A percentile compares a stretch with the other conserved stretches of the same genome.
Evolutionary conservation across 2,329 filamentous ascomycete species (phyloP).

Genomic region (Thermothelomyces thermophilus): DNA sequence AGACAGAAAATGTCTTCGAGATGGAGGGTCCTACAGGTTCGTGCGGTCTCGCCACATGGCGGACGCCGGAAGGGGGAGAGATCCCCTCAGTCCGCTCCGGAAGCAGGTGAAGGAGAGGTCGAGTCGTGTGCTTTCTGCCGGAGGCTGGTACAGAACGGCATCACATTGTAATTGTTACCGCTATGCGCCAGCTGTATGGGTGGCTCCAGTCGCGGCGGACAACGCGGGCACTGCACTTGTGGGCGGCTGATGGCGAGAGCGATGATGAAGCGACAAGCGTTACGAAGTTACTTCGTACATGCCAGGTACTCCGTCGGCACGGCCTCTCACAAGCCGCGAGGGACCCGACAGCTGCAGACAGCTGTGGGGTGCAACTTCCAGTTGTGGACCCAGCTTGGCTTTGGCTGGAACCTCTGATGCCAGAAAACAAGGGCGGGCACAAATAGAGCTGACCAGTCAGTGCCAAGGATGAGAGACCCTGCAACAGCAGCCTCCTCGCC

Average conservation of each 20-base stretch:
- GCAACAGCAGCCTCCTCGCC: conserved; percentile 8
- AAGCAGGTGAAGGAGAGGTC: conserved; percentile 10
- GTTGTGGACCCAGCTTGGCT: background rate
- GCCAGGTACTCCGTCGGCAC: too few species aligned
- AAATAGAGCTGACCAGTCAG: background rate
- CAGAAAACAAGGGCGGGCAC: background rate
- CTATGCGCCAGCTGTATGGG: conserved; percentile 10
- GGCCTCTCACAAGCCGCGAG: background rate
- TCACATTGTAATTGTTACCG: conserved; percentile 22
- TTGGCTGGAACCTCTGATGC: background rate
- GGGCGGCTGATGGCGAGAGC: conserved; percentile 8
- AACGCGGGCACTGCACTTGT: conserved; percentile 4
- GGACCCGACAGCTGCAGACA: conserved; percentile 7
- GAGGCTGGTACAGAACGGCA: conserved; percentile 16
- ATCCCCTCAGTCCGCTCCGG: conserved; percentile 21
- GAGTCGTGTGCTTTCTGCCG: conserved; percentile 16
- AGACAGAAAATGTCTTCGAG: background rate
- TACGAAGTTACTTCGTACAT: conserved; percentile 17
- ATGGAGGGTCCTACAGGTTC: conserved; percentile 66
- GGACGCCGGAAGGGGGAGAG: conserved; percentile 39
- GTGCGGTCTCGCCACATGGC: conserved; percentile 99
- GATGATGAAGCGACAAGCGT: conserved; percentile 20
- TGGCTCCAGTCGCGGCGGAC: conserved; percentile 11
- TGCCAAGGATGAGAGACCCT: conserved; percentile 3
- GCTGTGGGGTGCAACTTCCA: conserved; percentile 1